phyloP scores from a whole-genome alignment of 768 basidiomycete genomes.

The Daedaleopsis sinensis region DNA sequence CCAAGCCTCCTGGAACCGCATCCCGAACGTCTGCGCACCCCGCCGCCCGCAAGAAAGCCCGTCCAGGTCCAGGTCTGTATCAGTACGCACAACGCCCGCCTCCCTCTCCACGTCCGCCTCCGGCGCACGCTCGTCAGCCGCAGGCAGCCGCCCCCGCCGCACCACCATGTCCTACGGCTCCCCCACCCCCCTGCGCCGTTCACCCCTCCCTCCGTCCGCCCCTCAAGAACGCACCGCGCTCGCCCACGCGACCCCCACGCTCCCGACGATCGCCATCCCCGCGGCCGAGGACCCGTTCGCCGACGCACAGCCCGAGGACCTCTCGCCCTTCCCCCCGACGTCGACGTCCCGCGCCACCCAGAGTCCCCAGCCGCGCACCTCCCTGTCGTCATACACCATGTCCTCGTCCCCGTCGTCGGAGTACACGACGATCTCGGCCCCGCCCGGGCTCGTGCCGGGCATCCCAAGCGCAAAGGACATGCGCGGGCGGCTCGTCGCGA shows the following conservation, averaged over 20 bases:
- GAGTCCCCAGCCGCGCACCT: slow-evolving; percentile 10
- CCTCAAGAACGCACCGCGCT: slow-evolving; percentile 14
- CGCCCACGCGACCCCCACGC: slow-evolving; percentile 6
- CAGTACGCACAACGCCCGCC: slow-evolving; percentile 8
- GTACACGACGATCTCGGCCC: not conserved
- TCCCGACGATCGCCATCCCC: not conserved
- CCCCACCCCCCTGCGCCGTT: slow-evolving; percentile 20
- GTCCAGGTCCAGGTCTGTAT: slow-evolving; percentile 6
- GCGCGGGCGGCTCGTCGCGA: slow-evolving; percentile 55
- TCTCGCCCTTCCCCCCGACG: slow-evolving; percentile 3
- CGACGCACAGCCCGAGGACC: slow-evolving; percentile 18
- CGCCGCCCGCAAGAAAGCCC: slow-evolving; percentile 15
- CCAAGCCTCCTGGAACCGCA: slow-evolving; percentile 24
- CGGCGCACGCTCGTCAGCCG: slow-evolving; percentile 1
- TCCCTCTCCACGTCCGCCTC: slow-evolving; percentile 8
- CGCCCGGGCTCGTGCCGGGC: slow-evolving; percentile 13
- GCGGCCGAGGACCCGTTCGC: slow-evolving; percentile 29
- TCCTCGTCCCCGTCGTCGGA: not conserved
- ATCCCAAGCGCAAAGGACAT: slow-evolving; percentile 35
- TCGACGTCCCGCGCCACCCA: no score
- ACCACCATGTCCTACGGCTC: slow-evolving; percentile 19
- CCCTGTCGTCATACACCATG: slow-evolving; percentile 3
- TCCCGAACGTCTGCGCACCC: slow-evolving; percentile 25
- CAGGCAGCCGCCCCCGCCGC: slow-evolving; percentile 22
- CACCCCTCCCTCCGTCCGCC: slow-evolving; percentile 22